Evolutionary conservation across 495 filamentous ascomycete species (phyloP), one percentile per base, ranked within the genome.

Genomic region (Hypomontagnella monticulosa): DNA sequence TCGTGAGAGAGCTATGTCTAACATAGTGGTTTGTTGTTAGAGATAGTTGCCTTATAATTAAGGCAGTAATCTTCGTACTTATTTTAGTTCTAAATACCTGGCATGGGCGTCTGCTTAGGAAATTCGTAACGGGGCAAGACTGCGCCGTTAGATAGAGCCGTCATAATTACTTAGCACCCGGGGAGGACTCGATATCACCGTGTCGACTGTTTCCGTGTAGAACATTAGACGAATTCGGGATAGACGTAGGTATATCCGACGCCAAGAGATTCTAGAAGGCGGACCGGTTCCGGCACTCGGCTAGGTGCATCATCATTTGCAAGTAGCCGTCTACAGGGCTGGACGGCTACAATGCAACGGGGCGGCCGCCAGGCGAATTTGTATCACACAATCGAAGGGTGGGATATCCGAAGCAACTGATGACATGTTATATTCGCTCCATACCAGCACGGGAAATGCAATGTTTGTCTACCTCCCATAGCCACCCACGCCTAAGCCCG

Each of bases 301-400:
- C 4, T 16, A 15, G 23, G 10, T 32, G 34, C 65, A 59, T 50
- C 65, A 50, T 54, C 11, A 30, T 19, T 12, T 37, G 50, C 50
- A 64, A 27, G 48, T 50, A 69, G 34, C 59, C 66, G 60, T 27
- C 6, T 11, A 42, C 20, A 27, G 37, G 19, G 48, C 16, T 38
- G 23, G 49, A 42, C 48, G 18, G 27, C 19, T 32, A 38, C 64
- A 36, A 44, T 40, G 48, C 53, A 54, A 59, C 12, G 36, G 59
- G 36, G 55, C 60, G 60, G 55, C 20, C n/a, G 11, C 37, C 55
- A 64, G 59, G 55, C 66, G 66, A 69, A 63, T 27, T 49, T 53
- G 66, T 64, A 63, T 53, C 56, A 64, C 66, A 51, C 66, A 64
- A 64, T 64, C 66, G 19, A 44, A 27, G 34, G 33, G 23, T 11